Base-by-base conservation (phyloP, 495 filamentous ascomycete genomes). In the Aspergillus sparsus region DNA sequence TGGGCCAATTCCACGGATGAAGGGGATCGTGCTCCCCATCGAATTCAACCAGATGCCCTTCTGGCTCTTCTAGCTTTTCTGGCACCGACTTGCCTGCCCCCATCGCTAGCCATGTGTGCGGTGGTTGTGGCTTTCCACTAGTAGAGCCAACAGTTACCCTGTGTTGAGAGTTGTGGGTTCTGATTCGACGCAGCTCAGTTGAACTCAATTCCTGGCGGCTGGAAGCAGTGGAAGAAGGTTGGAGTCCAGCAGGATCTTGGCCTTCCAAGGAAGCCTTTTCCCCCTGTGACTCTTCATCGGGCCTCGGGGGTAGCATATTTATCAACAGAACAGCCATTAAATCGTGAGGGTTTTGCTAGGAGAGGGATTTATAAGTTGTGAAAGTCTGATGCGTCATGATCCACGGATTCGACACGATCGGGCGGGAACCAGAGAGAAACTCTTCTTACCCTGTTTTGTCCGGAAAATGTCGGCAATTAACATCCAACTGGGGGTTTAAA, bases 1-100 rank as follows among this genome's bases (percentile, higher is more conserved):
- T 58, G 5, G 68, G 60, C 80, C 82, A 85, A 66, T 85, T 86
- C 58, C 80, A 75, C 6, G 82, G 80, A 63, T 86, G 76, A 7
- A 68, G 36, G 0, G 81, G 81, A 62, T 85, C 82, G 41, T 80
- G 65, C 1, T 59, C 53, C 0, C 81, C 82, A 15, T 81, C 74
- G 54, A 83, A 85, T 50, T 83, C 80, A 16, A 85, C 81, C 27
- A 82, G 73, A 54, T 83, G 83, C 32, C 72, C 68, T 32, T 74
- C 67, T 0, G 66, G 39, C 21, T 71, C 62, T 12, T 27, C 21
- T 27, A 27, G 21, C 21, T 27, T 27, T 3, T 27, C 21, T 1
- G 21, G 21, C 21, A 27, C 21, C 21, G 21, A 27, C 21, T 27
- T 27, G 1, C 21, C 21, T 1, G 21, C 21, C 21, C 21, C 21